Evolutionary conservation across 345 rosid genomes (phyloP).

Genomic region (Syzygium jambos): DNA sequence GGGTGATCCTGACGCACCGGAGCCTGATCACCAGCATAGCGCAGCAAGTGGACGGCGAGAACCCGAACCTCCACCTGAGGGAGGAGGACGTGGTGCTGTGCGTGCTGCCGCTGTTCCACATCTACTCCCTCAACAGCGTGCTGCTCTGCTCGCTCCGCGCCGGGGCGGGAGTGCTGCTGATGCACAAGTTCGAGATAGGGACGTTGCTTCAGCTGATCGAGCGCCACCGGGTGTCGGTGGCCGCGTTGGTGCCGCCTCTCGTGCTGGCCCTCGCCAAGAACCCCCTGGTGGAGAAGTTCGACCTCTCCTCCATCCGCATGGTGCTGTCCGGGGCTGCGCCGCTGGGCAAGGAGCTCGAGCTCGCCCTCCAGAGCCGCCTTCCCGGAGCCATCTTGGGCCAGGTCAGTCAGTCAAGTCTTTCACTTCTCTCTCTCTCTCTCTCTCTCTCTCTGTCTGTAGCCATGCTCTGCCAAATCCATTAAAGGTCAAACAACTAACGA

Average conservation of each 20-base stretch:
- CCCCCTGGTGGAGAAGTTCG: conserved; percentile 50
- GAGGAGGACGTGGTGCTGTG: conserved; percentile 64
- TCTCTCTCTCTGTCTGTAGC: background rate
- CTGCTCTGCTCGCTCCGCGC: conserved; percentile 57
- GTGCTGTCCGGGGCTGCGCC: conserved; percentile 97
- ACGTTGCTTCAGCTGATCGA: conserved; percentile 61
- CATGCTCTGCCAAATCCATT: background rate
- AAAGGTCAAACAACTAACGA: background rate
- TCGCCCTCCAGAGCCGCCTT: conserved; percentile 47
- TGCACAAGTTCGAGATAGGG: conserved; percentile 90
- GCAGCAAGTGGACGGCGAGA: conserved; percentile 92
- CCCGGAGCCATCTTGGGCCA: conserved; percentile 85
- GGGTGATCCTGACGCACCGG: conserved; percentile 75
- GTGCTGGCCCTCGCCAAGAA: conserved; percentile 79
- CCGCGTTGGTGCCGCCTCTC: conserved; percentile 85
- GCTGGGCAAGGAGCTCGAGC: conserved; percentile 81
- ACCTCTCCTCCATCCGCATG: conserved; percentile 59
- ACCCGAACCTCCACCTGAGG: conserved; percentile 58
- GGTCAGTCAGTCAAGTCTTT: conserved; percentile 29
- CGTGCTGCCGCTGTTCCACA: conserved; percentile 81
- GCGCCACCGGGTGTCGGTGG: conserved; percentile 57
- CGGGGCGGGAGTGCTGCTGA: conserved; percentile 66
- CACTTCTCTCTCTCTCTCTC: background rate
- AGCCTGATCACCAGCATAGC: conserved; percentile 85
- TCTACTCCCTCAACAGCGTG: conserved; percentile 72